These are phyloP conservation scores for Thelephora aurantiotincta DNA, from an alignment of 768 basidiomycete genomes.

Conservation along the genomic window DNA sequence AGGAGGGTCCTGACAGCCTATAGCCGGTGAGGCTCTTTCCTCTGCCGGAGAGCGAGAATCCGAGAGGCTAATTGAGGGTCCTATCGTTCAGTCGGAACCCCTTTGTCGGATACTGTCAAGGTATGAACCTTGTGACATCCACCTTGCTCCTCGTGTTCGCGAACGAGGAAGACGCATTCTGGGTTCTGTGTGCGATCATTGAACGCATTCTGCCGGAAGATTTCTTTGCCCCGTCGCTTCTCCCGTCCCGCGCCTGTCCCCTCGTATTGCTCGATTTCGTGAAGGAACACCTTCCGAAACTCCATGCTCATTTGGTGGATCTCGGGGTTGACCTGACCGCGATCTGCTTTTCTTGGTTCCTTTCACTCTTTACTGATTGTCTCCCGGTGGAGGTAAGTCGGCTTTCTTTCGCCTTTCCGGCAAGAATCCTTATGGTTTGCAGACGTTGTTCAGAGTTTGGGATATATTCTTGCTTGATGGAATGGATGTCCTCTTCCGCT, in stretches of 20 bases:
- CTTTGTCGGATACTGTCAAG: conserved; percentile 86
- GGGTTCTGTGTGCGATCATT: conserved; percentile 82
- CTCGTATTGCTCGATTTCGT: conserved; percentile 83
- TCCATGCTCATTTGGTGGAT: conserved; percentile 60
- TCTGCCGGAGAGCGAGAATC: neutral
- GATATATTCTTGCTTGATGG: conserved; percentile 92
- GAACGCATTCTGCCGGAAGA: conserved; percentile 82
- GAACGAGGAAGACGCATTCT: conserved; percentile 95
- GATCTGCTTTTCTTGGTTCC: conserved; percentile 97
- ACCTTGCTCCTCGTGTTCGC: conserved; percentile 87
- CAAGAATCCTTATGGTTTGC: conserved; percentile 3
- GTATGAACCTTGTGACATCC: conserved; percentile 92
- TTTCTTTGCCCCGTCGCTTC: conserved; percentile 85
- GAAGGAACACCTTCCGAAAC: conserved; percentile 57
- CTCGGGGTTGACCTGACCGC: conserved; percentile 86
- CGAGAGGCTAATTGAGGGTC: neutral
- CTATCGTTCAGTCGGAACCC: conserved; percentile 63
- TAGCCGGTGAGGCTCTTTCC: conserved; percentile 55
- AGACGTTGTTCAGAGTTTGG: conserved; percentile 95
- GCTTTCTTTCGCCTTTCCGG: neutral
- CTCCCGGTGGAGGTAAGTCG: conserved; percentile 76
- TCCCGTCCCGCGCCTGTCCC: conserved; percentile 90
- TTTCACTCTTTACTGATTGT: conserved; percentile 92
- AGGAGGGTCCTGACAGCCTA: conserved; percentile 84
- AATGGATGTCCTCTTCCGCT: conserved; percentile 79